Percentiles rank a stretch among this genome's conserved stretches.
Conservation (phyloP, 2,329 filamentous ascomycete species). For the Alternaria sp. region DNA sequence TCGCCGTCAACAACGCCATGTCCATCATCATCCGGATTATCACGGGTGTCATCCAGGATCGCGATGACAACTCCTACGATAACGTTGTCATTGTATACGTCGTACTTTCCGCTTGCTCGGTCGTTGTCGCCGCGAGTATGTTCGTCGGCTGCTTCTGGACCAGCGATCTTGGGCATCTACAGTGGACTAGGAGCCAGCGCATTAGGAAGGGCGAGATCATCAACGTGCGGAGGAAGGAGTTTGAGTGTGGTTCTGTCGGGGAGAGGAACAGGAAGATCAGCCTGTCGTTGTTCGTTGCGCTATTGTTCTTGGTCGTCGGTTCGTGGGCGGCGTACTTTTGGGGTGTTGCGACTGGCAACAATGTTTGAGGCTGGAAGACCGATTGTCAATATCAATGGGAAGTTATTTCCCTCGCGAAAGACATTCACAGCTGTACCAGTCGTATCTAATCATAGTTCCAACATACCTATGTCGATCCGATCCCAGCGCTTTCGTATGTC, state of each 20-base stretch:
- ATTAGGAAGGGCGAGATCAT: conserved; percentile 54
- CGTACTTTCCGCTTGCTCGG: conserved; percentile 57
- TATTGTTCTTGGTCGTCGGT: conserved; percentile 58
- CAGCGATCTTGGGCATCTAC: conserved; percentile 57
- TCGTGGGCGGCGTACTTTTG: conserved; percentile 65
- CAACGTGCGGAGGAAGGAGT: conserved; percentile 51
- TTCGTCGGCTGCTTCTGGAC: conserved; percentile 48
- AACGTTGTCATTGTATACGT: conserved; percentile 64
- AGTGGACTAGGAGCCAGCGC: conserved; percentile 65
- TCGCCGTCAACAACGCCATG: conserved; percentile 69
- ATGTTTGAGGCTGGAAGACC: neutral
- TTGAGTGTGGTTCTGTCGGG: conserved; percentile 41
- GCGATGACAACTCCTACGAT: conserved; percentile 62
- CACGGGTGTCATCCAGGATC: conserved; percentile 65
- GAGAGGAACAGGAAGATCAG: conserved; percentile 50
- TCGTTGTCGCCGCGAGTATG: conserved; percentile 54
- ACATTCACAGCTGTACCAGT: too few relatives aligned
- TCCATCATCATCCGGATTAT: conserved; percentile 65
- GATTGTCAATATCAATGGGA: neutral
- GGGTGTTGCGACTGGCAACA: conserved; percentile 62
- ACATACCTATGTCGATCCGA: too few relatives aligned
- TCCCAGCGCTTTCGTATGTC: too few relatives aligned
- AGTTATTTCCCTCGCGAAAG: neutral
- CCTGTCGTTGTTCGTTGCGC: conserved; percentile 51
- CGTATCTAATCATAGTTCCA: too few relatives aligned